phyloP scores from a whole-genome alignment of 345 rosid genomes.

The Hypericum androsaemum region DNA sequence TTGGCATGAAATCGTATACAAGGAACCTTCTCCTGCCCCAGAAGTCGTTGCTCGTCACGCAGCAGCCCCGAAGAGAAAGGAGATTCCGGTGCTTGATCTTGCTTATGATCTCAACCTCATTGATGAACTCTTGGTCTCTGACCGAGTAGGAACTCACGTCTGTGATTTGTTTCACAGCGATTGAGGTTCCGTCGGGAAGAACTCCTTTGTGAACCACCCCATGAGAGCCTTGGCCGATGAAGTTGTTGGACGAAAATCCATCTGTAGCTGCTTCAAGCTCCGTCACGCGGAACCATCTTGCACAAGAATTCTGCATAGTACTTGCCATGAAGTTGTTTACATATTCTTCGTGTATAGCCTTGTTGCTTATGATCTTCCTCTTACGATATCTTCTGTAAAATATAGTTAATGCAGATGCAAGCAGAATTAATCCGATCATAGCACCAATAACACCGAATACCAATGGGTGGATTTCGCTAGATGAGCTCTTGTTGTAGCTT shows the following conservation, averaged over 20 bases:
- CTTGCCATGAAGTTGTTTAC: constrained; percentile 27
- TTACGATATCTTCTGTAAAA: constrained; percentile 23
- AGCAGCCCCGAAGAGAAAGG: constrained; percentile 54
- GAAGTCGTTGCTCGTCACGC: constrained; percentile 37
- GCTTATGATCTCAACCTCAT: constrained; percentile 61
- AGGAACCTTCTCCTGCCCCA: constrained; percentile 39
- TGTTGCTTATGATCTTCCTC: constrained; percentile 15
- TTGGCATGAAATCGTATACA: constrained; percentile 52
- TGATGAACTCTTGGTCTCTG: constrained; percentile 40
- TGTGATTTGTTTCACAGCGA: constrained; percentile 43
- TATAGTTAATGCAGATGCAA: constrained; percentile 17
- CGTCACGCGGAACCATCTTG: constrained; percentile 41
- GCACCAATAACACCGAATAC: constrained; percentile 24
- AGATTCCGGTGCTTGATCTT: constrained; percentile 54
- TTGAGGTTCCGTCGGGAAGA: constrained; percentile 36
- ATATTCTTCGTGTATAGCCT: constrained; percentile 26
- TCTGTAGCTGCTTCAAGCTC: constrained; percentile 46
- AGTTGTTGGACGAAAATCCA: constrained; percentile 35
- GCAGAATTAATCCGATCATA: constrained; percentile 23
- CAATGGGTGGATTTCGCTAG: constrained; percentile 14
- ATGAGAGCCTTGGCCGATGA: constrained; percentile 41
- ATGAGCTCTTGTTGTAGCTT: constrained; percentile 1
- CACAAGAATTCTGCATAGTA: constrained; percentile 38
- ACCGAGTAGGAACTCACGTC: constrained; percentile 33
- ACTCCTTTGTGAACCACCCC: constrained; percentile 46